Conservation (phyloP, 106 monocot species). For the Allium fistulosum region DNA sequence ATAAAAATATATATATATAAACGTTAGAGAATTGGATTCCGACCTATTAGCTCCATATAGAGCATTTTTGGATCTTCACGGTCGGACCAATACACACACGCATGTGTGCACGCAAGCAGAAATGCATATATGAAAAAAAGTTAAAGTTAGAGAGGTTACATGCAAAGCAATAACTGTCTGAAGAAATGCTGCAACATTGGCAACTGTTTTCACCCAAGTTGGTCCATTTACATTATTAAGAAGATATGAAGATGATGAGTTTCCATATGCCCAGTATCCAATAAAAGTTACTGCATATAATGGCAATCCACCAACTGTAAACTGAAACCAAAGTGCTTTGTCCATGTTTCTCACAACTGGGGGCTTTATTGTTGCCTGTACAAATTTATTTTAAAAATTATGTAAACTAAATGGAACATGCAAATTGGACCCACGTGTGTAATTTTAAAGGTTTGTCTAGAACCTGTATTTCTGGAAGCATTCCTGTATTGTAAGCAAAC, state of each 20-base stretch:
- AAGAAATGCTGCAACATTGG: constrained; percentile 47
- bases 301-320: constrained; percentile 40
- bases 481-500: constrained; percentile 93
- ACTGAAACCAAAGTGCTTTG: constrained; percentile 69
- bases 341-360: constrained; percentile 70
- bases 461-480: constrained; percentile 99
- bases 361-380: constrained; percentile 67
- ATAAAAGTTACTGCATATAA: constrained; percentile 52
- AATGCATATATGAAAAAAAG: too few species aligned
- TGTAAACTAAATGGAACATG: neutral
- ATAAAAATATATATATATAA: too few species aligned
- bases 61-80: too few species aligned
- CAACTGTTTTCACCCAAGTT: constrained; percentile 48
- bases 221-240: constrained; percentile 50
- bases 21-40: too few species aligned
- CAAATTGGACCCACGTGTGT: neutral
- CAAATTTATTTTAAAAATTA: neutral
- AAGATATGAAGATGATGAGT: constrained; percentile 51
- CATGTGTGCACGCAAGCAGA: too few species aligned
- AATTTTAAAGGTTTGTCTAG: neutral
- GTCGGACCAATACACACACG: too few species aligned
- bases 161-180: constrained; percentile 65
- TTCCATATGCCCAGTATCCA: constrained; percentile 79
- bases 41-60: too few species aligned
- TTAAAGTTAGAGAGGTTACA: constrained; percentile 22